Evolutionary conservation across 2,329 filamentous ascomycete species (phyloP), one percentile per base, ranked within the genome.

Genomic region (Colletotrichum sp.): DNA sequence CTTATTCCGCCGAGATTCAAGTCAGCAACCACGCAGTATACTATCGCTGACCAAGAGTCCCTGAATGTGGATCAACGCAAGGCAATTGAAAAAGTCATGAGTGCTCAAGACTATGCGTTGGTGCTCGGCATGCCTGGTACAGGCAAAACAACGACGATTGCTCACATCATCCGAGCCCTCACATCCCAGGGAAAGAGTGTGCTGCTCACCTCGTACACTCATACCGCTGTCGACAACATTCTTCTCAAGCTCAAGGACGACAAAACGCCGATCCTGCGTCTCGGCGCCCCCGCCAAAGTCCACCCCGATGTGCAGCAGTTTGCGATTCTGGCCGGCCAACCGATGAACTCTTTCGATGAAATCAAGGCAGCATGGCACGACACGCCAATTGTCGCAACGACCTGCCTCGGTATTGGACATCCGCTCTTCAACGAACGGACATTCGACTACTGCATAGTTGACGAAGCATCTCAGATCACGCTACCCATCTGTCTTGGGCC

Each of bases 101-200:
- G 94, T 81, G 96, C 97, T 5, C 92, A 95, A 79, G 96, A 99
- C 86, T 99, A 99, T 84, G 96, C 97, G 9, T 89, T 99, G n/a
- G 96, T 99, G 15, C 91, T 99, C 24, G 97, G 97, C 32, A 99
- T 99, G 97, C 97, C 97, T 3, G 97, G 97, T 9, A 99, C 97
- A 0, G 97, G 97, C 74, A 99, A 99, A 85, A 99, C 97, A 4
- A 99, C 97, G 0, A 99, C 97, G 0, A 99, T 99, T 81, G 96
- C 96, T 7, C 96, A 99, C 83, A 98, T 99, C 79, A 99, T 99
- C 80, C 93, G 95, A 60, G 95, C 96, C 1, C 89, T 99, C 34
- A 94, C 97, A 7, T 92, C 94, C 0, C 95, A 98, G 83, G 94
- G 95, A 13, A 99, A 99, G 86, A 98, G 95, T 72, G 96, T 99